Base-by-base conservation (phyloP, 306 rosid genomes). In the Cicer yamashitae region DNA sequence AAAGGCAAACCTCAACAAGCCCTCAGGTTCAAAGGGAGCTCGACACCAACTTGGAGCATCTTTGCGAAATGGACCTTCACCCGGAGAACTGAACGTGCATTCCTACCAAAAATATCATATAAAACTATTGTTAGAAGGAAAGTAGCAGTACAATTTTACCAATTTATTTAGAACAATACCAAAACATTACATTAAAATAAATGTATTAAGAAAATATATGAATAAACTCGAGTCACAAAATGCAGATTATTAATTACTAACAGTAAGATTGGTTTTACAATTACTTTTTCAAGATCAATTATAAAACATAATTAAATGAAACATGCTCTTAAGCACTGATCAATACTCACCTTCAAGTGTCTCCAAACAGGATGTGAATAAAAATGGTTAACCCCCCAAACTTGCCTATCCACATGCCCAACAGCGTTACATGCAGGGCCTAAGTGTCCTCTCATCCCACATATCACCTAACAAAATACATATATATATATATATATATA, bases 371-470 rank as follows among this genome's bases (percentile, higher is more conserved):
- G 98, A 38, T 83, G 83, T 37, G 83, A 7, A 70, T 93, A 93
- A 75, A 93, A 88, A 78, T 93, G 98, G 73, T 93, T 89, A 47
- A 93, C 77, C 39, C 98, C 98, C 98, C 97, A 91, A 70, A 93
- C 96, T 70, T 81, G 87, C 62, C 98, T 75, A 74, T 93, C 98
- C 18, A 91, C 97, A 64, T 84, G 10, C 12, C 98, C 97, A 15
- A 91, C 97, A 4, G 96, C 97, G 66, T 93, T 93, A 82, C 98
- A 93, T 12, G 97, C 96, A 6, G 98, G 97, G 5, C 96, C 93
- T 22, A 91, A 50, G 77, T 91, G 91, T 70, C 98, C 93, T 91
- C 97, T 88, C 93, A 86, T 81, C 66, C 98, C 97, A 82, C 98
- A 91, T 38, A 40, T 68, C 2, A 93, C 96, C 96, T 93, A 75